Evolutionary conservation across 371 early-diverging fungal species (phyloP).

Genomic region (Mucor piriformis): DNA sequence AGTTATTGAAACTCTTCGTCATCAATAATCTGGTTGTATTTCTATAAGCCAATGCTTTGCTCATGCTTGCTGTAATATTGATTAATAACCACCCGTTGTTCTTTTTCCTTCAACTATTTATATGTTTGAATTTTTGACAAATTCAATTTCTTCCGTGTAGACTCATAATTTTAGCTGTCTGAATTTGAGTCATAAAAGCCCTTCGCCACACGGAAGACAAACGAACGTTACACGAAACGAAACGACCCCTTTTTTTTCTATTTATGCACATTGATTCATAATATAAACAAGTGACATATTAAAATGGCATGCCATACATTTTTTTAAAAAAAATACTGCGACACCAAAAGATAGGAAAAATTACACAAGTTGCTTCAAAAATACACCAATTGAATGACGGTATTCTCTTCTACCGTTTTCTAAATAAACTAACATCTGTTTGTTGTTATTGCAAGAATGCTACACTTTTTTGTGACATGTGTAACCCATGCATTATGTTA

Average conservation of each 20-base stretch:
- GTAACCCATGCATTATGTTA: not conserved
- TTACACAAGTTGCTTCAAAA: not conserved
- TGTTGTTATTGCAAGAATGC: not conserved
- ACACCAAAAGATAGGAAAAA: not conserved
- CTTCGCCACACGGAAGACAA: no score
- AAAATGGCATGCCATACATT: not conserved
- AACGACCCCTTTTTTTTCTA: not conserved
- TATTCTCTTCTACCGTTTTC: no score
- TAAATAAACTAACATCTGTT: no score
- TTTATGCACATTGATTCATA: no score
- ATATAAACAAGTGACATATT: not conserved
- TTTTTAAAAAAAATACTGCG: not conserved
- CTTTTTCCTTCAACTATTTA: not conserved
- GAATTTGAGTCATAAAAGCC: not conserved
- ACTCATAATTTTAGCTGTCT: not conserved
- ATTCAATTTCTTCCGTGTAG: not conserved
- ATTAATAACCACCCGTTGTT: no score
- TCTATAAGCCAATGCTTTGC: no score
- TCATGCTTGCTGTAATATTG: no score
- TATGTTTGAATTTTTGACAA: not conserved
- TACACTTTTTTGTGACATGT: not conserved
- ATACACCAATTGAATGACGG: not conserved
- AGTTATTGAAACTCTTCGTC: no score
- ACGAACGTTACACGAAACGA: not conserved
- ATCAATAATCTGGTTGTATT: no score